Base-by-base conservation (phyloP, 768 basidiomycete genomes). In the Rubroboletus satanas region DNA sequence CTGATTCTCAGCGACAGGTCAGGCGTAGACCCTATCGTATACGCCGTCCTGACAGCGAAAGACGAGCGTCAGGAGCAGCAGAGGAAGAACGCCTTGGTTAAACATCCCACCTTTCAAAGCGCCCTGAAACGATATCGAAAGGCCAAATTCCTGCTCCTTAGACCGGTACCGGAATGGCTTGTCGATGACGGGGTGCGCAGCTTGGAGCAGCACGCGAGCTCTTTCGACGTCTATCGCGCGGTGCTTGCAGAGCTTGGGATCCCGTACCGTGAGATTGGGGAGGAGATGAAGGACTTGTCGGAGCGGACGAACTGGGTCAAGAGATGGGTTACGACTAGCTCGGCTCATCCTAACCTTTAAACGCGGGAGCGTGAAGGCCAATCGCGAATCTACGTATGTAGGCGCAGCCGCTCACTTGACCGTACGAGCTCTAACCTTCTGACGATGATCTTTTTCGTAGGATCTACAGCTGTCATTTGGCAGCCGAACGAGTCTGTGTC, bases 101-200 rank as follows among this genome's bases (percentile, higher is more conserved):
- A 59, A 5, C 65, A 74, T 15, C 63, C 67, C 11, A 68, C 67
- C 47, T 81, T 85, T 54, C 75, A 77, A 55, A 56, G 42, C 23
- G 71, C 72, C 1, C 65, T 85, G 31, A 65, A 69, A 12, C 60
- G 62, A 31, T 85, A 84, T 62, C 73, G 73, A 41, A 63, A 60
- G 28, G 75, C 79, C n/a, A 66, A 75, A 4, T 78, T 87, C 62
- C 62, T 87, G 17, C 73, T 87, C 23, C 69, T 87, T 37, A 72
- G 66, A 2, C 83, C 83, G 0, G 78, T 86, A 32, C 56, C 68
- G 12, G 83, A 81, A 54, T 87, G 85, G 85, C 29, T 81, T 31
- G 69, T 79, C 1, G 86, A 87, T 56, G 85, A 87, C 51, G 86
- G 84, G 1, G 73, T 85, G 32, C 79, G 85, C 5, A 78, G 70